A percentile compares a stretch with the other conserved stretches of the same genome.
phyloP scores from a whole-genome alignment of 2,329 filamentous ascomycete genomes.

The Pseudovirgaria hyperparasitica region DNA sequence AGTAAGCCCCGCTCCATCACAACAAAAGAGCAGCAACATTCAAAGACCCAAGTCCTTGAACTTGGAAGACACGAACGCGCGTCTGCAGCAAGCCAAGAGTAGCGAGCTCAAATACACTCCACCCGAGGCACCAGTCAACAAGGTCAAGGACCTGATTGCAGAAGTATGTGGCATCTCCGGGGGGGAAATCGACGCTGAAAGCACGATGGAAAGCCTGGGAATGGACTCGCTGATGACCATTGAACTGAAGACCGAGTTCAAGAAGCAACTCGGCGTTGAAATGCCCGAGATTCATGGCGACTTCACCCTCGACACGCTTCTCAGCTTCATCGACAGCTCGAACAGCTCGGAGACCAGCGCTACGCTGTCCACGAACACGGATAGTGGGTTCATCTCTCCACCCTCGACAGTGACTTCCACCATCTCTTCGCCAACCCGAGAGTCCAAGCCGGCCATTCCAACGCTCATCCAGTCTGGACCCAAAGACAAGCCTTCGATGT shows the following conservation, averaged over 20 bases:
- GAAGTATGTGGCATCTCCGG: conserved; percentile 12
- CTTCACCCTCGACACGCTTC: background rate
- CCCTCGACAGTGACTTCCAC: background rate
- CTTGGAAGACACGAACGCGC: background rate
- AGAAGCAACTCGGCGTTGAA: conserved; percentile 10
- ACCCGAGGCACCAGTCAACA: too few species aligned
- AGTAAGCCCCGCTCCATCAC: background rate
- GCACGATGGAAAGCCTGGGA: conserved; percentile 9
- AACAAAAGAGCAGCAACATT: background rate
- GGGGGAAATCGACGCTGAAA: conserved; percentile 7
- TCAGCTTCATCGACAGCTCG: too few species aligned
- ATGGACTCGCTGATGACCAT: conserved; percentile 16
- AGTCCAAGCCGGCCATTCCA: background rate
- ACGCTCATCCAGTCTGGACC: background rate
- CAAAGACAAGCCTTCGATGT: conserved; percentile 11
- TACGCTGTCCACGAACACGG: too few species aligned
- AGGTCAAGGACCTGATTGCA: background rate
- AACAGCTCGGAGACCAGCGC: too few species aligned
- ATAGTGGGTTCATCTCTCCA: too few species aligned
- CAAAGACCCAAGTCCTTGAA: background rate
- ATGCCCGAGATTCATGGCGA: conserved; percentile 3
- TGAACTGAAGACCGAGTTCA: conserved; percentile 10
- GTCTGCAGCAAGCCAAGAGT: too few species aligned
- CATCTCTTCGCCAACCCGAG: too few species aligned
- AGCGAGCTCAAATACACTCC: too few species aligned